Base-by-base conservation (phyloP, 345 rosid genomes). In the Eucalyptus rudis region DNA sequence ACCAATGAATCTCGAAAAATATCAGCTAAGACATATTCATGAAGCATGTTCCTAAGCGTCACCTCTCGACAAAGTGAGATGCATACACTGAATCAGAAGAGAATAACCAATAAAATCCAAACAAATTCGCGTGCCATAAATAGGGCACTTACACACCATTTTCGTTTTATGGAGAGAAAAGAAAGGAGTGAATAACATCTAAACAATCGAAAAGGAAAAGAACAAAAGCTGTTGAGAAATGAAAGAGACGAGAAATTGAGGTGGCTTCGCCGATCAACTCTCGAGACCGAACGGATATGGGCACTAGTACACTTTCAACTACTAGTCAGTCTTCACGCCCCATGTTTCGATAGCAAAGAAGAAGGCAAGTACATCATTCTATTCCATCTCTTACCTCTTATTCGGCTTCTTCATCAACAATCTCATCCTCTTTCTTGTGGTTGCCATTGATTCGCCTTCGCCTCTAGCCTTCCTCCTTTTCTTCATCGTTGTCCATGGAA, bases 151-250 rank as follows among this genome's bases (percentile, higher is more conserved):
- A 1, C 44, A 68, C 25, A 68, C 44, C 24, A 68, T 17, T 9
- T 4, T 17, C 7, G 3, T 33, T 33, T 68, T 33, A 33, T 4
- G 54, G 8, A 51, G 54, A 1, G 54, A 51, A 16, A 51, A 51
- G 20, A 16, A 50, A 2, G 36, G 13, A 14, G 2, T 4, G 22
- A 15, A 66, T 66, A 54, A 54, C 27, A 8, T 54, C 59, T 4
- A 0, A 54, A 54, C 25, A 8, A 51, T 2, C 7, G 8, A 7
- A 51, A 51, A 51, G 20, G 22, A 3, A 17, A 3, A 7, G 54
- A 1, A 51, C 54, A 3, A 51, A 6, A 51, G 4, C 2, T 7
- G 1, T 0, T 7, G 0, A 51, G 4, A 7, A 51, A 3, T 3
- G 8, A 51, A 17, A 51, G 54, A 51, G 54, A 51, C 4, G 0